Evolutionary conservation across 208 protist species (phyloP), one percentile per base, ranked within the genome.

Genomic region (Trichomonas tenax): DNA sequence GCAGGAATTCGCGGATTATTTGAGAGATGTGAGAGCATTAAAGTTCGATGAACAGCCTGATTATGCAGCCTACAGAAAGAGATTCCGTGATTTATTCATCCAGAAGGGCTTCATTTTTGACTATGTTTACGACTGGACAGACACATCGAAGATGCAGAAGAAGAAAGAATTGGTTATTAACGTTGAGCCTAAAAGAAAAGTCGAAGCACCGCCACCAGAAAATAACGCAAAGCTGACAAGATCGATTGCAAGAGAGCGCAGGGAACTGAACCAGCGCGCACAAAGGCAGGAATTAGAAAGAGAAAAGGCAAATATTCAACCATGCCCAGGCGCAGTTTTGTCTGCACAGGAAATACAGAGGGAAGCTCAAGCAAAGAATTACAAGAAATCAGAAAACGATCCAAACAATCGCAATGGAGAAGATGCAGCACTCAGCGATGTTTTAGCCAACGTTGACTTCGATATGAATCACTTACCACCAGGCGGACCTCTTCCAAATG

Each of bases 1-100:
- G 38, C 46, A 96, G 38, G 99, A 99, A 98, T 99, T 99, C 98
- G 97, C 98, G n/a, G 98, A 98, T 8, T 99, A 99, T 97, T 97
- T 99, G 63, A 98, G 99, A 97, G 99, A 99, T 97, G 98, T 98
- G 31, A 98, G 98, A 88, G 97, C 97, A 51, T 97, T 99, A 23
- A 97, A 98, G 44, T 99, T 99, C 97, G 99, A 99, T 96, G 99
- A 99, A 96, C 98, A 99, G 96, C 99, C 99, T 34, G 99, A 99
- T 97, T 99, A 99, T 97, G 97, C 97, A 23, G 99, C 99, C 97
- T 97, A 99, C 63, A 97, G 99, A 89, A 99, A 99, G 96, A 97
- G 99, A 26, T 95, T 95, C 36, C 15, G 46, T 15, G 98, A 99
- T 95, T 97, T 99, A 34, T 99, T 99, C 96, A 97, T 99, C 36